Evolutionary conservation across 164 flowering plant species (phyloP).

Genomic region (Amborella trichopoda): DNA sequence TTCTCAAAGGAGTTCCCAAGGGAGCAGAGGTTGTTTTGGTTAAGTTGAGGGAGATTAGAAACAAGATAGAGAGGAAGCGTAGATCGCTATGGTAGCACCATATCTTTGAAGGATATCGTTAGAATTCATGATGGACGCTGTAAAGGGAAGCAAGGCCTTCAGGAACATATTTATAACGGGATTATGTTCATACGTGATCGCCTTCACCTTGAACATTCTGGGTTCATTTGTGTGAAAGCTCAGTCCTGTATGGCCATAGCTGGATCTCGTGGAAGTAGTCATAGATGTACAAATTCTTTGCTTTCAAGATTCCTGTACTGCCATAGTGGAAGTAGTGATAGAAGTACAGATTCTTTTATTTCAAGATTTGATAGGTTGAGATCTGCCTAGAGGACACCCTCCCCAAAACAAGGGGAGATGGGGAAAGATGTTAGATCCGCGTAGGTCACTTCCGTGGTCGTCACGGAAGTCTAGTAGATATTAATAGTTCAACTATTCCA

Average conservation of each 20-base stretch:
- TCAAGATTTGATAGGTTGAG: constrained; percentile 45
- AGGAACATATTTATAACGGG: constrained; percentile 81
- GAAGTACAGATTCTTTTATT: constrained; percentile 29
- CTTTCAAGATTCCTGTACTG: constrained; percentile 18
- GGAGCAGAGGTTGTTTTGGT: constrained; percentile 83
- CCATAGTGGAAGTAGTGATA: no score
- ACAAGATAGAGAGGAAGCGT: constrained; percentile 71
- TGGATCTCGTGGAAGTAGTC: constrained; percentile 62
- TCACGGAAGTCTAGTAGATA: constrained; percentile 73
- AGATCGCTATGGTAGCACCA: constrained; percentile 44
- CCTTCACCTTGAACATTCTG: constrained; percentile 97
- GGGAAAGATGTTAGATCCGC: constrained; percentile 79
- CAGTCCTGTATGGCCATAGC: constrained; percentile 70
- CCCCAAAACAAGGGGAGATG: constrained; percentile 64
- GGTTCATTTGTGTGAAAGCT: constrained; percentile 87
- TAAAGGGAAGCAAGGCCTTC: constrained; percentile 98
- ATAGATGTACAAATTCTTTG: constrained; percentile 46
- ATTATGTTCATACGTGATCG: constrained; percentile 78
- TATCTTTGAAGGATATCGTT: constrained; percentile 81
- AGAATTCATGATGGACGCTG: constrained; percentile 81
- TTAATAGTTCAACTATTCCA: constrained; percentile 56
- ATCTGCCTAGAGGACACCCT: constrained; percentile 55
- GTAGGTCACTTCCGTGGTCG: constrained; percentile 78
- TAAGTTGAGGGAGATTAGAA: constrained; percentile 80
- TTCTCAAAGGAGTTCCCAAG: constrained; percentile 87